Conservation (phyloP, 1,284 basidiomycete genomes). For the Moniliella sp. region DNA sequence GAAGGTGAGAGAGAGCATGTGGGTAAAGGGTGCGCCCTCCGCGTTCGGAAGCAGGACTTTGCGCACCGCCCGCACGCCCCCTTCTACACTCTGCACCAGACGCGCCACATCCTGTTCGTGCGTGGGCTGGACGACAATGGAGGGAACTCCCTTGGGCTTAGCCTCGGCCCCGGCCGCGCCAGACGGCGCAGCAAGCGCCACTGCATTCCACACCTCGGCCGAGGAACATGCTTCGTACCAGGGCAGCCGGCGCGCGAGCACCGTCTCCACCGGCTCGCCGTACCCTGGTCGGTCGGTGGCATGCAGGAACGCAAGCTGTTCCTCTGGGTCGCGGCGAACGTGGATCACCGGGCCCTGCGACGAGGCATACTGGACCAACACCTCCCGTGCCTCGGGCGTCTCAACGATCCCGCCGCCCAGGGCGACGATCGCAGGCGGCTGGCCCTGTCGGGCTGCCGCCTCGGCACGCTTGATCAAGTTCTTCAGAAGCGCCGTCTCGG, state of each 20-base stretch:
- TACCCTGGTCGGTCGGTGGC: slow-evolving; percentile 52
- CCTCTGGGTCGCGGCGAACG: slow-evolving; percentile 48
- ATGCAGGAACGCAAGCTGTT: slow-evolving; percentile 59
- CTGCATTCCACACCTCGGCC: slow-evolving; percentile 68
- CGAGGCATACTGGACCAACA: slow-evolving; percentile 49
- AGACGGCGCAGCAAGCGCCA: no score
- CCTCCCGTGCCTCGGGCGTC: slow-evolving; percentile 42
- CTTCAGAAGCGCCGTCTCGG: slow-evolving; percentile 33
- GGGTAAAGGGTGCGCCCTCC: no score
- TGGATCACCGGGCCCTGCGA: slow-evolving; percentile 48
- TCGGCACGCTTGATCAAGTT: no score
- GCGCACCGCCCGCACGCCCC: no score
- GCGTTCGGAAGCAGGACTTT: no score
- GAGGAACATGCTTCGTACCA: slow-evolving; percentile 71
- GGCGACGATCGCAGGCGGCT: slow-evolving; percentile 40
- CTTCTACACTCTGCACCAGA: no score
- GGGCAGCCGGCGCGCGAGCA: slow-evolving; percentile 59
- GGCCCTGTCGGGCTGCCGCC: no score
- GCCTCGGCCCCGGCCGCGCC: no score
- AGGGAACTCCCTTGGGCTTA: no score
- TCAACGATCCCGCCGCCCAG: slow-evolving; percentile 94
- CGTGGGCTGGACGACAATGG: no score
- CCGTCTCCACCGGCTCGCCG: slow-evolving; percentile 55
- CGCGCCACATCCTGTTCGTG: no score
- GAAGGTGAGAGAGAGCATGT: slow-evolving; percentile 80